Percentiles rank a stretch among this genome's conserved stretches.
Evolutionary conservation across 495 filamentous ascomycete species (phyloP).

Genomic region (Penicillium riverlandense): DNA sequence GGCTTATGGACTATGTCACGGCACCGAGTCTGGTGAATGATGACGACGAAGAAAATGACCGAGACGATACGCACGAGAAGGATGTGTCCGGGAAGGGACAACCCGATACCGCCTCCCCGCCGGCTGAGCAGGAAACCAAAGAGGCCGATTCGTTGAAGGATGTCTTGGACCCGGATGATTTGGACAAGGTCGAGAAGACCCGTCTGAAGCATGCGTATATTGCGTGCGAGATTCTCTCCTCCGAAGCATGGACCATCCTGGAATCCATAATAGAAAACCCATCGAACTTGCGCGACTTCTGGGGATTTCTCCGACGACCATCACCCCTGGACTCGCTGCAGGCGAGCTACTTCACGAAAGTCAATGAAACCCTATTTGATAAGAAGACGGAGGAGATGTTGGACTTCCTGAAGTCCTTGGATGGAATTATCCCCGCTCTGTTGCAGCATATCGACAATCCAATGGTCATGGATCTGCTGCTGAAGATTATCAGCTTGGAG

Average conservation of each 20-base stretch:
- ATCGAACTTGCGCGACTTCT: constrained; percentile 71
- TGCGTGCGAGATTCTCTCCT: constrained; percentile 86
- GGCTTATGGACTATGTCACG: constrained; percentile 83
- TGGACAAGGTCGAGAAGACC: constrained; percentile 76
- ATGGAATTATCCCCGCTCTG: constrained; percentile 74
- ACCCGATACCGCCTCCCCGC: constrained; percentile 23
- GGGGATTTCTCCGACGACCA: constrained; percentile 75
- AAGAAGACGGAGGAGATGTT: constrained; percentile 98
- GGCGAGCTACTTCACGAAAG: constrained; percentile 97
- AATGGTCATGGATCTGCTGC: constrained; percentile 95
- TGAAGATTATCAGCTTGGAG: constrained; percentile 97
- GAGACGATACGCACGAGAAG: constrained; percentile 37
- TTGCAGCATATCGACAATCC: constrained; percentile 94
- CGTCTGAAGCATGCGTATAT: constrained; percentile 87
- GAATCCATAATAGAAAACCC: constrained; percentile 86
- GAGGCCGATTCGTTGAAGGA: constrained; percentile 38
- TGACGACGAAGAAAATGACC: constrained; percentile 44
- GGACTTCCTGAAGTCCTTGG: constrained; percentile 72
- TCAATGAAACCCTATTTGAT: constrained; percentile 92
- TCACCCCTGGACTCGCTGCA: constrained; percentile 83
- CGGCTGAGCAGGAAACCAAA: constrained; percentile 6
- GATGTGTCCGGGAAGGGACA: constrained; percentile 28
- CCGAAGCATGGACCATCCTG: constrained; percentile 92
- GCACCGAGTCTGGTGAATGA: constrained; percentile 61
- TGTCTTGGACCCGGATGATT: constrained; percentile 47